Evolutionary conservation across 495 filamentous ascomycete species (phyloP).

Genomic region (Aspergillus kassunensis): DNA sequence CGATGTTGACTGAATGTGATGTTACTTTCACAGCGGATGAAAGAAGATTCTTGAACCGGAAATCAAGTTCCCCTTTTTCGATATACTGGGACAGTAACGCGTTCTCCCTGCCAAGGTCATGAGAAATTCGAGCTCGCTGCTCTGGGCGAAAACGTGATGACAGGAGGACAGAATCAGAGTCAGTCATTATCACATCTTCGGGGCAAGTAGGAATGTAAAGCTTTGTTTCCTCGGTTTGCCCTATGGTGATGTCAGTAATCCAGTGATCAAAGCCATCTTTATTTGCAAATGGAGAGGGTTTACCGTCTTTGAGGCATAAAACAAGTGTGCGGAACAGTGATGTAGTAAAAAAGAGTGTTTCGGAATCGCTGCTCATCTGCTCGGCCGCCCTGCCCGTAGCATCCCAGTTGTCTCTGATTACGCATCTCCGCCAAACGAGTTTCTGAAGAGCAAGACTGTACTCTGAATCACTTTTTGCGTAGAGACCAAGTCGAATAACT

Average conservation of each 20-base stretch:
- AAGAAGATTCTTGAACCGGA: constrained; percentile 54
- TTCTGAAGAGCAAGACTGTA: constrained; percentile 55
- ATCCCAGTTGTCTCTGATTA: constrained; percentile 74
- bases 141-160: constrained; percentile 52
- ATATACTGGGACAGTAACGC: constrained; percentile 46
- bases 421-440: constrained; percentile 80
- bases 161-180: constrained; percentile 49
- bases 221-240: constrained; percentile 14
- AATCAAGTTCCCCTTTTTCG: constrained; percentile 55
- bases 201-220: constrained; percentile 43
- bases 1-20: background rate
- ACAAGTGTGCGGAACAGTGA: constrained; percentile 30
- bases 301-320: constrained; percentile 33
- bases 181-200: constrained; percentile 43
- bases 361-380: constrained; percentile 21
- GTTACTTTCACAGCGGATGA: constrained; percentile 20
- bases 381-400: constrained; percentile 37
- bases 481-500: constrained; percentile 55
- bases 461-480: constrained; percentile 43
- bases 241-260: constrained; percentile 16
- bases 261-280: too few relatives aligned
- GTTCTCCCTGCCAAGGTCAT: constrained; percentile 55
- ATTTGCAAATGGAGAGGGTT: too few relatives aligned
- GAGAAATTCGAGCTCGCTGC: constrained; percentile 45
- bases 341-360: constrained; percentile 26